These are phyloP conservation scores for Russula vinacea DNA, from an alignment of 768 basidiomycete genomes.

Conservation along the genomic window DNA sequence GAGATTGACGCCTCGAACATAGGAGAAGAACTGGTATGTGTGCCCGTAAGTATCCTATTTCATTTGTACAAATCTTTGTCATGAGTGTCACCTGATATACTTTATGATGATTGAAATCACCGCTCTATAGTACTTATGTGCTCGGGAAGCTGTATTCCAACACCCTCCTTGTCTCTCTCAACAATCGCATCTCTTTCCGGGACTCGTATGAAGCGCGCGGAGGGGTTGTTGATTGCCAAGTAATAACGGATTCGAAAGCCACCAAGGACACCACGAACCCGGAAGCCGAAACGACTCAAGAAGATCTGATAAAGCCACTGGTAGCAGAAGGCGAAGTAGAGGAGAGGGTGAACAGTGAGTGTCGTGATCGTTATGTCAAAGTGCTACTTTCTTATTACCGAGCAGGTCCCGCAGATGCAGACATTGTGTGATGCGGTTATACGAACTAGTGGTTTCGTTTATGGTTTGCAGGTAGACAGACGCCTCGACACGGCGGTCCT, in stretches of 20 bases:
- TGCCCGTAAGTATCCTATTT: slow-evolving; percentile 6
- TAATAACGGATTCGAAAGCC: background rate
- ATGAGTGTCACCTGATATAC: background rate
- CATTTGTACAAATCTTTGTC: background rate
- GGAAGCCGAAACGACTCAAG: background rate
- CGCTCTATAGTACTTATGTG: slow-evolving; percentile 2
- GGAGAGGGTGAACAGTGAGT: background rate
- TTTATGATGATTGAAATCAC: background rate
- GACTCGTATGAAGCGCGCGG: background rate
- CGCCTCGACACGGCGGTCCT: no score
- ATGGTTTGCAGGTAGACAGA: no score
- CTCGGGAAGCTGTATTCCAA: slow-evolving; percentile 30
- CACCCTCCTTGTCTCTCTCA: slow-evolving; percentile 33
- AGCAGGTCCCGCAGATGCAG: no score
- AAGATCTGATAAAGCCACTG: background rate
- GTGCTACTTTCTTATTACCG: no score
- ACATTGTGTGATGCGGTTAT: no score
- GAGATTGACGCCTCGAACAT: background rate
- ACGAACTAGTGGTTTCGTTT: no score
- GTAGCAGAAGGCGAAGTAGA: background rate
- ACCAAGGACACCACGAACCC: slow-evolving; percentile 2
- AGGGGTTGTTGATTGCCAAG: background rate
- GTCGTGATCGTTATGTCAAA: no score
- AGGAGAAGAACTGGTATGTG: slow-evolving; percentile 9
- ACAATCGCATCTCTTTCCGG: slow-evolving; percentile 24